Percentiles rank a stretch among this genome's conserved stretches.
These are phyloP conservation scores for Vigna angularis DNA, from an alignment of 306 rosid species.

Conservation along the genomic window DNA sequence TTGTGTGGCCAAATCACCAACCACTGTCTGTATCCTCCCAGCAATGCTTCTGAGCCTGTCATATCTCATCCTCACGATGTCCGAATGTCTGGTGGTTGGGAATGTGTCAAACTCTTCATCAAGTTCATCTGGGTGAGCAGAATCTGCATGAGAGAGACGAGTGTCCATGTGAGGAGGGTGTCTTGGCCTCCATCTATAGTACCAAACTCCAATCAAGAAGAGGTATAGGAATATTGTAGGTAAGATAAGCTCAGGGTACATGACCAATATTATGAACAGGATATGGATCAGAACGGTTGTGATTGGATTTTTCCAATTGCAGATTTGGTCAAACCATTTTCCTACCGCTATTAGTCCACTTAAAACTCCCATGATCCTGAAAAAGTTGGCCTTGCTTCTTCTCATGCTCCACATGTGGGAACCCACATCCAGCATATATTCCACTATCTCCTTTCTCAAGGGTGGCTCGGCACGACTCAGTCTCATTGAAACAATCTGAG, in stretches of 20 bases:
- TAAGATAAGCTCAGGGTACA: slow-evolving; percentile 95
- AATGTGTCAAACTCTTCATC: slow-evolving; percentile 96
- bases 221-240: slow-evolving; percentile 97
- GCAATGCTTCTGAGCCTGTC: slow-evolving; percentile 94
- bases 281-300: slow-evolving; percentile 90
- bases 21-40: slow-evolving; percentile 94
- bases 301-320: slow-evolving; percentile 95
- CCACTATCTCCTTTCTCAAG: slow-evolving; percentile 88
- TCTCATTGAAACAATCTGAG: slow-evolving; percentile 87
- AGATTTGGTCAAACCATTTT: slow-evolving; percentile 96
- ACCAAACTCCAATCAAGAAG: slow-evolving; percentile 96
- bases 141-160: slow-evolving; percentile 87
- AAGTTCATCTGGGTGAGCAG: slow-evolving; percentile 88
- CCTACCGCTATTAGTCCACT: slow-evolving; percentile 97
- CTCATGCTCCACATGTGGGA: slow-evolving; percentile 99
- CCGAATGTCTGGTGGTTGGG: slow-evolving; percentile 80
- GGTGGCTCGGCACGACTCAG: slow-evolving; percentile 95
- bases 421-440: slow-evolving; percentile 94
- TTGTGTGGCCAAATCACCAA: slow-evolving; percentile 96
- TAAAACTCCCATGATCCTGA: slow-evolving; percentile 88
- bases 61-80: slow-evolving; percentile 89
- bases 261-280: slow-evolving; percentile 86
- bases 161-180: slow-evolving; percentile 99
- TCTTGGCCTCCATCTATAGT: slow-evolving; percentile 97
- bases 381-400: slow-evolving; percentile 96